Evolutionary conservation across 148 eudicot species (phyloP), one percentile per base, ranked within the genome.

Genomic region (Nepenthes mirabilis): DNA sequence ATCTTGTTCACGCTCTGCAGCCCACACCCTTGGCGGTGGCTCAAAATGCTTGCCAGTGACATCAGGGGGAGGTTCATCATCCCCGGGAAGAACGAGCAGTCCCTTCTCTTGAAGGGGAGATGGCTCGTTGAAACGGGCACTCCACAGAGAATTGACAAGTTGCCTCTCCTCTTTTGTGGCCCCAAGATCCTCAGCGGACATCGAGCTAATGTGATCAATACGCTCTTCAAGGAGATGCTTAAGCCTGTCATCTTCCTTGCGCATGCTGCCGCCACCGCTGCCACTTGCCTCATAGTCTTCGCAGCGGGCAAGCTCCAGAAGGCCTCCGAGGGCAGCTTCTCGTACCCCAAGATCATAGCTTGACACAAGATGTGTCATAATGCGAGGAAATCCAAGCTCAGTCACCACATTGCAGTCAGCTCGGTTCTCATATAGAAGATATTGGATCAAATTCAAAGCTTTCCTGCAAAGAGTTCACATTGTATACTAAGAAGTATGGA

Each of bases 361-460:
- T 3, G 98, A 81, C 55, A 85, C 83, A 2, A 91, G 85, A 76
- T 91, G 94, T 72, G 74, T 85, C 79, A 91, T 70, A 12, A 79
- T 72, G 10, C 88, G 91, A n/a, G 86, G 80, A 54, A 85, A 88
- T 12, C 98, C 98, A 1, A 93, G 83, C 55, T 88, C 91, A 6
- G 77, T 72, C 11, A 73, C 80, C 1, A 80, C 72, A 43, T 36
- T 60, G 64, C 77, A 65, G 69, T 88, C 96, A 11, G 86, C 70
- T 5, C 35, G 71, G 57, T 78, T 86, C 72, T 88, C 98, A 5
- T 74, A 74, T 34, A 91, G 71, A 57, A 91, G 80, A 60, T 91
- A 88, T 5, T 85, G 85, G 59, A 93, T 76, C 79, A 93, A 76
- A 76, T 79, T 83, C 33, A 88, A 76, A n/a, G 98, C 98, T 82